phyloP scores from a whole-genome alignment of 306 rosid species.

The Gastrolobium villosum region DNA sequence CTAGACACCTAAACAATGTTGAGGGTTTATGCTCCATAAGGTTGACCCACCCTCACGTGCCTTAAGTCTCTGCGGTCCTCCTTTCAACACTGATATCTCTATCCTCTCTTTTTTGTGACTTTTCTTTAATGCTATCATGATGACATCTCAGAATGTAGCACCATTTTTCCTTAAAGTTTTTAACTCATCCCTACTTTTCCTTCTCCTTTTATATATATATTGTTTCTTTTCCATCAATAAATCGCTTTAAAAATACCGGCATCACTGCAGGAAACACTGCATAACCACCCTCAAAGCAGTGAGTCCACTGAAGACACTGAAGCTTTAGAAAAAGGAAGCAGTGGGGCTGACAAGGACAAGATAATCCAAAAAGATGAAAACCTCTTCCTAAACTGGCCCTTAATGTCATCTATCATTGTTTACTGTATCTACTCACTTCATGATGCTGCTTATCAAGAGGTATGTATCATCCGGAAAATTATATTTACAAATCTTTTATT shows the following conservation, averaged over 20 bases:
- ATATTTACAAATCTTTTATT: no score
- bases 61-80: not conserved
- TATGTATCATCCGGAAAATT: not conserved
- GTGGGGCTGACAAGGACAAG: conserved; percentile 32
- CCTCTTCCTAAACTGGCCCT: conserved; percentile 73
- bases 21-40: no score
- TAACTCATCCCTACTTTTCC: not conserved
- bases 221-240: not conserved
- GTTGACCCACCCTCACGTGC: no score
- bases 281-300: conserved; percentile 49
- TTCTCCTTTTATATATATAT: not conserved
- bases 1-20: no score
- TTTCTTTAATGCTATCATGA: not conserved
- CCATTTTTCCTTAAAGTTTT: not conserved
- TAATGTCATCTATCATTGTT: conserved; percentile 70
- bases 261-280: conserved; percentile 68
- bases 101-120: not conserved
- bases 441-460: conserved; percentile 76
- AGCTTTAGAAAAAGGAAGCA: conserved; percentile 55
- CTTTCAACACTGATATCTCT: not conserved
- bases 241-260: conserved; percentile 5
- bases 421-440: conserved; percentile 72
- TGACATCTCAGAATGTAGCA: not conserved
- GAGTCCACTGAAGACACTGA: conserved; percentile 45
- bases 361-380: conserved; percentile 40